A percentile compares a stretch with the other conserved stretches of the same genome.
phyloP scores from a whole-genome alignment of 352 stramenopile species.

The Globisporangium cylindrosporum region DNA sequence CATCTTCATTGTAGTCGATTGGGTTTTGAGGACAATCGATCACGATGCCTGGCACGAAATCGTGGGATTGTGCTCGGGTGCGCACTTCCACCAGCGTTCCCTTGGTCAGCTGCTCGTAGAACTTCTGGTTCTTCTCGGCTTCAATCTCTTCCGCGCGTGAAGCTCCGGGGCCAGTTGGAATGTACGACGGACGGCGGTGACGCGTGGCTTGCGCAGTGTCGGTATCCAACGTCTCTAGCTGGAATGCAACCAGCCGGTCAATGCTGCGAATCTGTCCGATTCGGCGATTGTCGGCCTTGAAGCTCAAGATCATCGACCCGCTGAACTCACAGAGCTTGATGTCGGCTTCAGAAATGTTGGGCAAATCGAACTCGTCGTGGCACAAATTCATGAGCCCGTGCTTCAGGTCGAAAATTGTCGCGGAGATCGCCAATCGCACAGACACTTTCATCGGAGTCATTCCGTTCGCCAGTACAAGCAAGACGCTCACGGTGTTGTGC shows the following conservation, averaged over 20 bases:
- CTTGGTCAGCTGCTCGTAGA: conserved; percentile 59
- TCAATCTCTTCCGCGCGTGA: conserved; percentile 42
- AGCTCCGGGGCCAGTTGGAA: conserved; percentile 26
- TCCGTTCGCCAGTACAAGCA: conserved; percentile 70
- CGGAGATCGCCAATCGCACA: conserved; percentile 74
- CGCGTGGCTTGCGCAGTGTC: conserved; percentile 71
- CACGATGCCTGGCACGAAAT: conserved; percentile 67
- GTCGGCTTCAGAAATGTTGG: conserved; percentile 59
- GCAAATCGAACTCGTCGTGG: conserved; percentile 65
- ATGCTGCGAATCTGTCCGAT: conserved; percentile 86
- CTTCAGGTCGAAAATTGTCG: conserved; percentile 86
- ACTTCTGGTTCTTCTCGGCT: conserved; percentile 27
- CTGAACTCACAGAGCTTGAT: conserved; percentile 88
- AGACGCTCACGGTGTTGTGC: conserved; percentile 79
- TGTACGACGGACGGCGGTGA: conserved; percentile 73
- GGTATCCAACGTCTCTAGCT: conserved; percentile 68
- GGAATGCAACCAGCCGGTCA: conserved; percentile 82
- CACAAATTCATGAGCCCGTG: conserved; percentile 82
- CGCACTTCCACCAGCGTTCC: conserved; percentile 73
- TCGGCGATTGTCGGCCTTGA: conserved; percentile 83
- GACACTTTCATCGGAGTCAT: conserved; percentile 80
- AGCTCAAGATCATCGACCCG: conserved; percentile 84
- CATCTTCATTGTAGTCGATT: conserved; percentile 38
- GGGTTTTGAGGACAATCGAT: conserved; percentile 38
- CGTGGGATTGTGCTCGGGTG: conserved; percentile 60